phyloP scores from a whole-genome alignment of 1,284 basidiomycete species.

The Trametes pubescens region DNA sequence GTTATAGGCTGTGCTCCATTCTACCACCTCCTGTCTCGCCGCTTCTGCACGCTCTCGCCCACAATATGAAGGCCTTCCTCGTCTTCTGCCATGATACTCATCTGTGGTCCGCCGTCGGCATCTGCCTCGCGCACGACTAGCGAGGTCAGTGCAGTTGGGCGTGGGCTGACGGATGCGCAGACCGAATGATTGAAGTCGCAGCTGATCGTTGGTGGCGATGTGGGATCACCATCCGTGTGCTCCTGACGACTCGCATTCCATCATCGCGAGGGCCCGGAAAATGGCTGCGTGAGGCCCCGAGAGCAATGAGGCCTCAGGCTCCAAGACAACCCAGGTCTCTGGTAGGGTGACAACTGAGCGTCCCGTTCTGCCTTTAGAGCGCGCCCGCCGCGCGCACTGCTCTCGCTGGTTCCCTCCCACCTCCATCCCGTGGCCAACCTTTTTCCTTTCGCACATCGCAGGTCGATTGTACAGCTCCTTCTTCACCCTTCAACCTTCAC shows the following conservation, averaged over 20 bases:
- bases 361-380: slow-evolving; percentile 25
- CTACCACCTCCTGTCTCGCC: slow-evolving; percentile 6
- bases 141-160: neutral
- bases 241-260: slow-evolving; percentile 30
- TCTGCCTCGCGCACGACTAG: neutral
- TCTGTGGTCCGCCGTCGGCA: neutral
- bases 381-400: neutral
- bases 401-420: slow-evolving; percentile 31
- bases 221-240: slow-evolving; percentile 26
- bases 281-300: slow-evolving; percentile 17
- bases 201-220: slow-evolving; percentile 33
- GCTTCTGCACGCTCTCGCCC: neutral
- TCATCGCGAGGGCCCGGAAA: slow-evolving; percentile 24
- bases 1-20: slow-evolving; percentile 15
- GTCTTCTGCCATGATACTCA: neutral
- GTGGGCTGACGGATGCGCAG: slow-evolving; percentile 15
- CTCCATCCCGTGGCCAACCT: slow-evolving; percentile 31
- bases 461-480: slow-evolving; percentile 40
- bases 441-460: slow-evolving; percentile 36
- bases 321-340: slow-evolving; percentile 22
- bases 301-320: slow-evolving; percentile 21
- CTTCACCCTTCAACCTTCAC: slow-evolving; percentile 19
- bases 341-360: slow-evolving; percentile 27
- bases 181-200: slow-evolving; percentile 24
- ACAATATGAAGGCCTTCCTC: neutral